Percentiles rank a stretch among this genome's conserved stretches.
Evolutionary conservation across 2,329 filamentous ascomycete genomes (phyloP).

Genomic region (Colletotrichum sp.): DNA sequence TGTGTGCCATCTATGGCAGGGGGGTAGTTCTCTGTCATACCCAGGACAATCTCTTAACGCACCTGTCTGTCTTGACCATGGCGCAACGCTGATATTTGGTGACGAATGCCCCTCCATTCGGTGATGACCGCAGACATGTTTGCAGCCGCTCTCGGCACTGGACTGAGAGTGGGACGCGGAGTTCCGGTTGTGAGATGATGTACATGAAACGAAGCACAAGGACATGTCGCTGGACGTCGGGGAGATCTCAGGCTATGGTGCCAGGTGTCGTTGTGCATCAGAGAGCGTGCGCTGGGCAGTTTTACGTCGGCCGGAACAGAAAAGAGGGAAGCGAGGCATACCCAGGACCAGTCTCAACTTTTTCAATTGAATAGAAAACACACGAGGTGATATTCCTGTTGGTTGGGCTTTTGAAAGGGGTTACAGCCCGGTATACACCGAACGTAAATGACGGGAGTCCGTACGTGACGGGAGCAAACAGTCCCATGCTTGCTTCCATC

Average conservation of each 20-base stretch:
- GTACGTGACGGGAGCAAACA: not conserved
- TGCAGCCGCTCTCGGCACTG: too few species aligned
- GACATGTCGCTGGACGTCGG: not conserved
- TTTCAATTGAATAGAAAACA: not conserved
- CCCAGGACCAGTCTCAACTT: not conserved
- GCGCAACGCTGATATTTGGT: not conserved
- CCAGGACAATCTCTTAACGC: too few species aligned
- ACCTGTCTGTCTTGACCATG: not conserved
- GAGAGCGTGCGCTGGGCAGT: not conserved
- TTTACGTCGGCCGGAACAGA: not conserved
- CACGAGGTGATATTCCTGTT: not conserved
- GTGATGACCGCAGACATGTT: not conserved
- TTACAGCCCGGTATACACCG: not conserved
- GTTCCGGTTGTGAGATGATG: not conserved
- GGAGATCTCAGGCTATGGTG: not conserved
- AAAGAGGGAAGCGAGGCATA: not conserved
- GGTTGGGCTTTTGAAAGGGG: not conserved
- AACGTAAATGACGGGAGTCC: not conserved
- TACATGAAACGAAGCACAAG: not conserved
- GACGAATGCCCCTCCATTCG: not conserved
- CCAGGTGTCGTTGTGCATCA: not conserved
- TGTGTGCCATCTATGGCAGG: too few species aligned
- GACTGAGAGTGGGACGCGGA: not conserved
- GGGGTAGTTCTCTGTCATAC: too few species aligned
- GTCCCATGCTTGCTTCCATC: not conserved